Evolutionary conservation across 208 protist species (phyloP), one percentile per base, ranked within the genome.

Genomic region (Crithidia fasciculata): DNA sequence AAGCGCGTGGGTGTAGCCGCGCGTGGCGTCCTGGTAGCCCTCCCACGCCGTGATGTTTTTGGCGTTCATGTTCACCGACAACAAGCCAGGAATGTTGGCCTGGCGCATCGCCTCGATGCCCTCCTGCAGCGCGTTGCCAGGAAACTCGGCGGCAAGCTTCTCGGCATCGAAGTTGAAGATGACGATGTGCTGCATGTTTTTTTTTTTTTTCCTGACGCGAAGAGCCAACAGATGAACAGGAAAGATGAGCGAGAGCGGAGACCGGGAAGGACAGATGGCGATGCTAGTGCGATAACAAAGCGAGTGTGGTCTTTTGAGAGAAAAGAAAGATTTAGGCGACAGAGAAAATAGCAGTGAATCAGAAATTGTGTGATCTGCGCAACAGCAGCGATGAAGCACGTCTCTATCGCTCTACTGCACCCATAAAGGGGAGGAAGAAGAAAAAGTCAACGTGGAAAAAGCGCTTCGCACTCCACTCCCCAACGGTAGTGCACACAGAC

Each of bases 1-100:
- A 5, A 95, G 73, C 16, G 78, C 83, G 56, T 95, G 87, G 16
- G 86, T 92, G 79, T 88, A 95, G 39, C 83, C 87, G 18, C 66
- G 67, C 19, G 72, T 78, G 58, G 72, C 75, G 59, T 90, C 85
- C 41, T 84, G 75, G 71, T 94, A 94, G 39, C 83, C 85, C 3
- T 8, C 68, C 76, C 80, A 92, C 5, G 86, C 73, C 8, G 52
- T 61, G 37, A 71, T 62, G 62, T 88, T 85, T 66, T 84, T 81
- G 2, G 75, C 78, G 37, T 75, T 85, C 45, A 95, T 78, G 44
- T 76, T 80, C 4, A 92, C 18, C 28, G 88, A 81, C 13, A 89
- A 16, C 9, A 95, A 57, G 10, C 88, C 90, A n/a, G 90, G 90
- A 2, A 95, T 81, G 3, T 68, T 79, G 2, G 61, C 76, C 49